These are phyloP conservation scores for Trichoderma simmonsii DNA, from an alignment of 2,329 filamentous ascomycete species.

Conservation along the genomic window DNA sequence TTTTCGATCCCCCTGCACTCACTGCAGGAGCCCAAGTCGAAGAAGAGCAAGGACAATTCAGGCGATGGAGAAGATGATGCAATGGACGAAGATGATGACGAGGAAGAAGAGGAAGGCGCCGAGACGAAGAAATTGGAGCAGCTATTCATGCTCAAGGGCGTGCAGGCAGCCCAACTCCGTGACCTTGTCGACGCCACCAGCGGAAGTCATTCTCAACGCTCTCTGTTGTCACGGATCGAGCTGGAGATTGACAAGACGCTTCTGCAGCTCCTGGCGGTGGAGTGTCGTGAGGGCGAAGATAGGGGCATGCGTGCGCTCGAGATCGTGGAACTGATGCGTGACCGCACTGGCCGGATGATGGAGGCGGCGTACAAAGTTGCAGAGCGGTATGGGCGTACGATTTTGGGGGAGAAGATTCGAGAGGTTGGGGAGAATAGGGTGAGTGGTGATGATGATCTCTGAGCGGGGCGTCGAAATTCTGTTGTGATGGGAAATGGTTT, in stretches of 20 bases:
- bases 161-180: slow-evolving; percentile 70
- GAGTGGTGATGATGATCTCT: slow-evolving; percentile 50
- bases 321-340: slow-evolving; percentile 80
- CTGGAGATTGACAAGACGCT: slow-evolving; percentile 87
- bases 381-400: slow-evolving; percentile 72
- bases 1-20: slow-evolving; percentile 79
- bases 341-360: slow-evolving; percentile 82
- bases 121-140: slow-evolving; percentile 72
- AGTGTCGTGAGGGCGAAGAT: slow-evolving; percentile 91
- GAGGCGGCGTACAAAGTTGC: slow-evolving; percentile 90
- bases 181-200: slow-evolving; percentile 70
- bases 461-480: background rate
- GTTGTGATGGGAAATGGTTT: background rate
- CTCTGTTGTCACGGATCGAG: slow-evolving; percentile 67
- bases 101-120: slow-evolving; percentile 32
- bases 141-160: slow-evolving; percentile 69
- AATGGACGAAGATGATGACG: slow-evolving; percentile 26
- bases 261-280: slow-evolving; percentile 80
- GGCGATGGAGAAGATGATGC: slow-evolving; percentile 26
- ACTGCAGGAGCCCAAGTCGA: slow-evolving; percentile 36
- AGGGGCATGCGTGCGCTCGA: slow-evolving; percentile 92
- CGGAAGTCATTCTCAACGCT: slow-evolving; percentile 56
- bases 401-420: slow-evolving; percentile 87
- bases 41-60: slow-evolving; percentile 25
- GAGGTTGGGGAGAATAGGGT: slow-evolving; percentile 73